Conservation (phyloP, 352 stramenopile species). For the Phytophthora pini region DNA sequence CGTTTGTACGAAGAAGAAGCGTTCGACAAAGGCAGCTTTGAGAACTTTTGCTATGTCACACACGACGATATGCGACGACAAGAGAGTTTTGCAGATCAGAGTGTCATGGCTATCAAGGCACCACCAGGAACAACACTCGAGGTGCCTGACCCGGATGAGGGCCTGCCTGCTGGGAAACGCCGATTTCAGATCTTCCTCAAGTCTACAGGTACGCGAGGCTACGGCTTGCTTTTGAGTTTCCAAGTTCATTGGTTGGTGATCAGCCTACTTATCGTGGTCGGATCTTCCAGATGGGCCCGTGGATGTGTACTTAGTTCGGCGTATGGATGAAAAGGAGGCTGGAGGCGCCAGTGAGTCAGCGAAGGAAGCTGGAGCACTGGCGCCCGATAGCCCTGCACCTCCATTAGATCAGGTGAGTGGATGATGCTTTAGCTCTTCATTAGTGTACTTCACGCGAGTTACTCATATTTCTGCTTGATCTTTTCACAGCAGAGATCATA, state of each 20-base stretch:
- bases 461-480: constrained; percentile 6
- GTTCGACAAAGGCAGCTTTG: constrained; percentile 76
- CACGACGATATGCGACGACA: constrained; percentile 90
- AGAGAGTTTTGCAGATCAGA: constrained; percentile 87
- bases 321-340: constrained; percentile 55
- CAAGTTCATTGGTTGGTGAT: not conserved
- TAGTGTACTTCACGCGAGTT: not conserved
- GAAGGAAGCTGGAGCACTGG: constrained; percentile 21
- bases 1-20: constrained; percentile 86
- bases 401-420: constrained; percentile 64
- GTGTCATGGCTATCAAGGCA: constrained; percentile 95
- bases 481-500: constrained; percentile 70
- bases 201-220: constrained; percentile 61
- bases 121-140: constrained; percentile 94
- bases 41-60: constrained; percentile 87
- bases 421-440: not conserved
- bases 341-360: constrained; percentile 19
- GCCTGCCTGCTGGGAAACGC: constrained; percentile 87
- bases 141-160: constrained; percentile 94
- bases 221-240: constrained; percentile 1
- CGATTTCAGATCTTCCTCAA: constrained; percentile 96
- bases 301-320: constrained; percentile 91
- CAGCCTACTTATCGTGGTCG: constrained; percentile 5
- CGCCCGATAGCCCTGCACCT: constrained; percentile 43
- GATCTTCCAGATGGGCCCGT: constrained; percentile 74